Base-by-base conservation (phyloP, 2,329 filamentous ascomycete species). In the Penicillium sp. region DNA sequence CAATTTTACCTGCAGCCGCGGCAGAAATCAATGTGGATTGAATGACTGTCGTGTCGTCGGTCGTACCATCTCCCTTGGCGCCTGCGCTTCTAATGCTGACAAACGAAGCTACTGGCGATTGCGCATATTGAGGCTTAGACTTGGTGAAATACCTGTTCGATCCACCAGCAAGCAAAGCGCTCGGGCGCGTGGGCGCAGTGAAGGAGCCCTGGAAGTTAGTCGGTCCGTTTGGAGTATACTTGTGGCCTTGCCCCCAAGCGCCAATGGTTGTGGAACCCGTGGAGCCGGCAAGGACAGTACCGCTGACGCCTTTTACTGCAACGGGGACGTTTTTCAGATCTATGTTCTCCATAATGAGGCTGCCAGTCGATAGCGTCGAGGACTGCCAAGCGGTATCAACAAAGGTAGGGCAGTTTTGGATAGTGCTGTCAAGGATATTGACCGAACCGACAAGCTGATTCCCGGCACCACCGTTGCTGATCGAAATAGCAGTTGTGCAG, bases 11-110 rank as follows among this genome's bases (percentile, higher is more conserved):
- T n/a, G 72, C 66, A 0, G 73, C 67, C 3, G 76, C 77, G 4
- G 84, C 83, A 2, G 68, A 70, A 66, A 78, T 74, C 66, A 89
- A 79, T n/a, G 81, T 79, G 1, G 65, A 70, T 66, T 88, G 83
- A 13, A 89, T 76, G 2, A 82, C 82, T 3, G 74, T 72, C 3
- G 85, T 87, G 63, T 87, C 84, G 66, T 87, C 85, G 1, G 81
- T 80, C 2, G 70, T 68, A 13, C 82, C 85, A 66, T 87, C 79
- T 46, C 84, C 84, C 44, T 64, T 76, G 5, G 75, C 76, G 49
- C 78, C 74, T 57, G 65, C 64, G 50, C 62, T 69, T 51, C 79
- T 73, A 29, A 79, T 76, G 53, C 77, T 80, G 38, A 76, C 48
- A 59, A 83, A 80, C 1, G 67, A 66, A 13, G 71, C 66, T 3